Evolutionary conservation across 1,139 yeast species (phyloP).

Genomic region (Candida sp.): DNA sequence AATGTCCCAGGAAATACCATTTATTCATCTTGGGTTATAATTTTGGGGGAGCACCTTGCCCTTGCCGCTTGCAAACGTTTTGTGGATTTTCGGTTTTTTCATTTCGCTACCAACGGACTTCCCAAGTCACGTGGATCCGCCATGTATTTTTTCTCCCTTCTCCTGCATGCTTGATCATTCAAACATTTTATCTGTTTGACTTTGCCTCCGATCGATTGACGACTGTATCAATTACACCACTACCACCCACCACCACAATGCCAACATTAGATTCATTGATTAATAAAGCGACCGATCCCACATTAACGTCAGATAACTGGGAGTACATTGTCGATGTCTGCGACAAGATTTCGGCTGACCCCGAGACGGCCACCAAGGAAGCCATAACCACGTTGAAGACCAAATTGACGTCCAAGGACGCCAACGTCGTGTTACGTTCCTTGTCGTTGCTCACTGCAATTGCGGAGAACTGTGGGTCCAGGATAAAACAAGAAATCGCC

Average conservation of each 20-base stretch:
- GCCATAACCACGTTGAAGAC: constrained; percentile 56
- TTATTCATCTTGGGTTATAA: no score
- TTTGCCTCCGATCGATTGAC: background rate
- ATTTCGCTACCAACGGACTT: no score
- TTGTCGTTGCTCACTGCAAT: constrained; percentile 74
- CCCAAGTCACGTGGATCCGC: background rate
- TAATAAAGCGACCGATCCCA: constrained; percentile 81
- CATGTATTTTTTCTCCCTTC: background rate
- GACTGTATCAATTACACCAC: background rate
- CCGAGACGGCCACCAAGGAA: constrained; percentile 60
- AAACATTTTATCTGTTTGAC: background rate
- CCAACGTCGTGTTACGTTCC: constrained; percentile 78
- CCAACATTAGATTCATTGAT: constrained; percentile 21
- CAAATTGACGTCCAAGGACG: constrained; percentile 67
- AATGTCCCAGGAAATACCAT: no score
- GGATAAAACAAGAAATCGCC: constrained; percentile 84
- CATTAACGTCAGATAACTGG: constrained; percentile 88
- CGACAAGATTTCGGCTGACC: constrained; percentile 74
- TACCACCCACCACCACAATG: constrained; percentile 6
- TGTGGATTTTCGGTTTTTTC: no score
- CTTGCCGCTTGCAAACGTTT: no score
- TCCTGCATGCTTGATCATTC: background rate
- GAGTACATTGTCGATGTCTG: constrained; percentile 81
- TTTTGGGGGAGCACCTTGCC: no score
- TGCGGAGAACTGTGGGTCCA: constrained; percentile 94